These are phyloP conservation scores for Botryotinia calthae DNA, from an alignment of 2,329 filamentous ascomycete species.

Conservation along the genomic window DNA sequence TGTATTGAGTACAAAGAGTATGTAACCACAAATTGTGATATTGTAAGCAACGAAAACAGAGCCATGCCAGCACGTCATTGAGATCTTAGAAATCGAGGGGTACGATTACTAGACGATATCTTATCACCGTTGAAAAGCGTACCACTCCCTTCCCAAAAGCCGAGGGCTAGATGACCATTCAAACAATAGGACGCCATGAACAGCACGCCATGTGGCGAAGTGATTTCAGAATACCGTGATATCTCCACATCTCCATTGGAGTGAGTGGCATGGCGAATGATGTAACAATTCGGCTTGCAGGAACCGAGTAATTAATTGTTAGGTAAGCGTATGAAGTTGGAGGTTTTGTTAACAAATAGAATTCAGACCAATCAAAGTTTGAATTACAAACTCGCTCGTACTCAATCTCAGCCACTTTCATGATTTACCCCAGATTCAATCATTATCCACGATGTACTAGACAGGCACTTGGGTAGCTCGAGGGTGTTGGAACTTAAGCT, in stretches of 20 bases:
- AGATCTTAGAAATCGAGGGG: slow-evolving; percentile 20
- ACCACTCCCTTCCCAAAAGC: background rate
- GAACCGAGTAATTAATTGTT: background rate
- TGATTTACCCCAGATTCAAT: slow-evolving; percentile 2
- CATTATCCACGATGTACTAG: background rate
- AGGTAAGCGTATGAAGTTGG: background rate
- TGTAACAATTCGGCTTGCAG: background rate
- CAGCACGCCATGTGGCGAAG: slow-evolving; percentile 3
- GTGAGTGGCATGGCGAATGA: background rate
- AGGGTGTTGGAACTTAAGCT: too few species aligned
- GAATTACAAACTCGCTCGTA: background rate
- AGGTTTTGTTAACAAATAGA: background rate
- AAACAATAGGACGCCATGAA: background rate
- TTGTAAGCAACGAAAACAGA: background rate
- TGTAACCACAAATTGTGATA: background rate
- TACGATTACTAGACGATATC: background rate
- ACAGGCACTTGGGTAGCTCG: too few species aligned
- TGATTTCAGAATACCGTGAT: background rate
- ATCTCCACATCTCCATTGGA: background rate
- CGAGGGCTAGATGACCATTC: background rate
- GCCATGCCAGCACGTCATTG: slow-evolving; percentile 15
- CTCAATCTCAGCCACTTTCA: background rate
- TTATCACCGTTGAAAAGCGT: background rate
- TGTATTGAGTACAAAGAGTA: background rate
- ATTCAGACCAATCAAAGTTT: background rate